phyloP scores from a whole-genome alignment of 768 basidiomycete genomes.

The Boletus rufocinnamomeus region DNA sequence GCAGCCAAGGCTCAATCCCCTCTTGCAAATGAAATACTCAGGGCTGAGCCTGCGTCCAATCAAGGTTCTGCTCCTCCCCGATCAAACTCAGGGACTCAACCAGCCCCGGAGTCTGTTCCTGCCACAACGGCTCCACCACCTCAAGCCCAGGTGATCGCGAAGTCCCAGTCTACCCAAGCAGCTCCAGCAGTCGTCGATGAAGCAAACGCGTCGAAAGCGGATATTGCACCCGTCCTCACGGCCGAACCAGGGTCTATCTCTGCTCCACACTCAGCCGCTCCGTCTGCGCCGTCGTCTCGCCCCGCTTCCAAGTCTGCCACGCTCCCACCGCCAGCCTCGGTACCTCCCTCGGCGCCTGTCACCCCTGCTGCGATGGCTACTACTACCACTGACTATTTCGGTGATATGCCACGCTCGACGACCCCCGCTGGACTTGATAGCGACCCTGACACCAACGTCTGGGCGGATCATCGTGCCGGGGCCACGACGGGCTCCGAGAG shows the following conservation, averaged over 20 bases:
- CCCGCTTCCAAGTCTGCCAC: conserved; percentile 21
- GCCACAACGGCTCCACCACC: conserved; percentile 17
- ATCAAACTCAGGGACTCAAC: conserved; percentile 25
- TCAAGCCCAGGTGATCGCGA: conserved; percentile 7
- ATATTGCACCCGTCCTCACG: conserved; percentile 50
- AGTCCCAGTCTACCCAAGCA: background rate
- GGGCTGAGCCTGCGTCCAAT: conserved; percentile 19
- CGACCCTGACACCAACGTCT: conserved; percentile 29
- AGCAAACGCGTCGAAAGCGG: conserved; percentile 32
- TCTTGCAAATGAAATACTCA: conserved; percentile 35
- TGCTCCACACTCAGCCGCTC: background rate
- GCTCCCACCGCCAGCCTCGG: conserved; percentile 21
- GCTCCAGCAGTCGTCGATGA: conserved; percentile 15
- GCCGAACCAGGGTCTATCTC: conserved; percentile 47
- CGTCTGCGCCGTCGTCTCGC: conserved; percentile 16
- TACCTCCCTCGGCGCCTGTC: conserved; percentile 23
- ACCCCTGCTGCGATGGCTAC: conserved; percentile 24
- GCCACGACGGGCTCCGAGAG: conserved; percentile 17
- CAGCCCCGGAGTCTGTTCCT: conserved; percentile 19
- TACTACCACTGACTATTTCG: conserved; percentile 22
- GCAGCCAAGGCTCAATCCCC: conserved; percentile 44
- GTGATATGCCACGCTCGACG: conserved; percentile 28
- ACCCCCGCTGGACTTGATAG: conserved; percentile 27
- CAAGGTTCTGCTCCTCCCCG: conserved; percentile 19
- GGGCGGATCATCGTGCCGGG: conserved; percentile 26